These are phyloP conservation scores for Microcos paniculata DNA, from an alignment of 345 rosid genomes.

Conservation along the genomic window DNA sequence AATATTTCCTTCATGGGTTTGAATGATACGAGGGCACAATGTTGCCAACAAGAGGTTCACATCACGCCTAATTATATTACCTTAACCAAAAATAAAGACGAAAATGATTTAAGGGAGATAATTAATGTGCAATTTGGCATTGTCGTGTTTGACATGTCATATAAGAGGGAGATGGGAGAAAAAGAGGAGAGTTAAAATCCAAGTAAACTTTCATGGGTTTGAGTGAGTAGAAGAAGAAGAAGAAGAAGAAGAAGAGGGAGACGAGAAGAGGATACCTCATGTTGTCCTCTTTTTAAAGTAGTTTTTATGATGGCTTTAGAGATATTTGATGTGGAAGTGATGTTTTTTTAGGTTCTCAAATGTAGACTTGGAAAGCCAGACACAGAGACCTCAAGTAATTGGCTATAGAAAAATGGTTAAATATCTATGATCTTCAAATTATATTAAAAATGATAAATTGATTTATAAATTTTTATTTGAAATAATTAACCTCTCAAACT, in stretches of 20 bases:
- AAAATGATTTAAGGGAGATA: too few relatives aligned
- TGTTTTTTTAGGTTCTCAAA: constrained; percentile 5
- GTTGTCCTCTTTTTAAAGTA: not conserved
- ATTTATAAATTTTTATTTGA: too few relatives aligned
- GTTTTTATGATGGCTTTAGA: not conserved
- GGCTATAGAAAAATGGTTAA: not conserved
- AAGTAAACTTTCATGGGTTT: not conserved
- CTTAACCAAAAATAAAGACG: not conserved
- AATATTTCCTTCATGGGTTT: constrained; percentile 93
- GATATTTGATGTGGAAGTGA: constrained; percentile 21
- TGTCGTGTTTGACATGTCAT: not conserved
- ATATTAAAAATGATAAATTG: too few relatives aligned
- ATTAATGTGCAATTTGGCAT: not conserved
- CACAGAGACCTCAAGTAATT: constrained; percentile 28
- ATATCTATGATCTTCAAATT: too few relatives aligned
- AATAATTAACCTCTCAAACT: too few relatives aligned
- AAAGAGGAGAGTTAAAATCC: too few relatives aligned
- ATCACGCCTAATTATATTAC: constrained; percentile 66
- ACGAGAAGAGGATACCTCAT: too few relatives aligned
- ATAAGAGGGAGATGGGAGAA: not conserved
- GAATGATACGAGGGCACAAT: constrained; percentile 85
- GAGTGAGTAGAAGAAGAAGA: not conserved
- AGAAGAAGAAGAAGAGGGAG: too few relatives aligned
- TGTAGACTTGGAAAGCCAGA: constrained; percentile 13
- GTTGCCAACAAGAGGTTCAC: constrained; percentile 69